Conservation (phyloP, 805 yeast genomes). For the Clavispora carvajalis region DNA sequence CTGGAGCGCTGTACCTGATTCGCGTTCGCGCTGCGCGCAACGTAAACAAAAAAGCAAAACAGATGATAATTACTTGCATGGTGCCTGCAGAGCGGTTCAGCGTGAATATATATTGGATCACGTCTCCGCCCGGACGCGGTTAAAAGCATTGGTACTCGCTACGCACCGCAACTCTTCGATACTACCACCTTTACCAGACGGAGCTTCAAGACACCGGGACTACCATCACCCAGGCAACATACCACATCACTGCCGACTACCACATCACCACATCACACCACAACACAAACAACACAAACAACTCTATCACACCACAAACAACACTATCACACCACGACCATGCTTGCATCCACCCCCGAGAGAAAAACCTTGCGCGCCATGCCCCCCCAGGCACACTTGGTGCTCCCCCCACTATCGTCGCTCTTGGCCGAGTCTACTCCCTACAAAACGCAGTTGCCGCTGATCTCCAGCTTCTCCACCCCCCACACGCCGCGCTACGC, state of each 20-base stretch:
- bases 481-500: constrained; percentile 15
- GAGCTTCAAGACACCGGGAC: no score
- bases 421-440: constrained; percentile 19
- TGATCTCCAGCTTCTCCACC: constrained; percentile 20
- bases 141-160: no score
- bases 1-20: constrained; percentile 1
- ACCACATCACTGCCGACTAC: no score
- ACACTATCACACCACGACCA: background rate
- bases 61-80: constrained; percentile 15
- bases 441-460: constrained; percentile 21
- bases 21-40: constrained; percentile 3
- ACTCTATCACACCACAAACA: no score
- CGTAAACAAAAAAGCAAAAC: constrained; percentile 5
- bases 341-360: constrained; percentile 25
- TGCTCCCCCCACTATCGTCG: constrained; percentile 38
- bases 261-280: no score
- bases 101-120: background rate
- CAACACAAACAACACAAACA: no score
- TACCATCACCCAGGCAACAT: no score
- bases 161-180: no score
- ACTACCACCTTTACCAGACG: no score
- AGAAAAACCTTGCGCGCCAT: constrained; percentile 28
- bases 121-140: no score
- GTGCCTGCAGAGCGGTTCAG: constrained; percentile 10
- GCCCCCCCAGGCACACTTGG: constrained; percentile 1